Conservation (phyloP, 2,329 filamentous ascomycete species). For the Colletotrichum brevisporum region DNA sequence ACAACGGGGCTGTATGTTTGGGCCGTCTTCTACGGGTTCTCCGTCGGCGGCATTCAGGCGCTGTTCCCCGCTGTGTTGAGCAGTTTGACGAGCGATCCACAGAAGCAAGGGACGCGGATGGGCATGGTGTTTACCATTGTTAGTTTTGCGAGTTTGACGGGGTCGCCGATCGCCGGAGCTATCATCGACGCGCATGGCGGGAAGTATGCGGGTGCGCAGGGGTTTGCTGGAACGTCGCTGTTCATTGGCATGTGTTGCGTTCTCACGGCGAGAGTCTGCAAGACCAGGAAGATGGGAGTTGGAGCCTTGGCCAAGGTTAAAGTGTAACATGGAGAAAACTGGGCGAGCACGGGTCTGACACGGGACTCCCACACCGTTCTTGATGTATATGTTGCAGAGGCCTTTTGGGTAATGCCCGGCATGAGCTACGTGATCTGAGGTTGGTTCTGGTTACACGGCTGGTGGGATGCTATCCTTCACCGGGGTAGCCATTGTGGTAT, state of each 20-base stretch:
- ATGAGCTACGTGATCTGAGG: too few species aligned
- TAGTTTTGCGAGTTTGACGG: constrained; percentile 58
- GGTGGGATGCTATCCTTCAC: too few species aligned
- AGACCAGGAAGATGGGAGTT: constrained; percentile 31
- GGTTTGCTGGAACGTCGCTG: constrained; percentile 41
- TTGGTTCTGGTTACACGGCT: too few species aligned
- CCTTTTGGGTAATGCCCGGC: too few species aligned
- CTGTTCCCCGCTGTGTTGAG: constrained; percentile 55
- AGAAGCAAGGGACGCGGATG: constrained; percentile 58
- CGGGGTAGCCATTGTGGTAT: too few species aligned
- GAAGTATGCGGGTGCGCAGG: constrained; percentile 44
- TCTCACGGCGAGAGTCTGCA: constrained; percentile 35
- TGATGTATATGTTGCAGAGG: too few species aligned
- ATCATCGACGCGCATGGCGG: constrained; percentile 46
- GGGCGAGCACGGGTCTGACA: too few species aligned
- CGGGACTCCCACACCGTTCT: too few species aligned
- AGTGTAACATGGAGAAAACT: background rate
- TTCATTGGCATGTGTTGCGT: constrained; percentile 40
- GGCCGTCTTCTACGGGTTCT: constrained; percentile 48
- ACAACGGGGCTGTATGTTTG: constrained; percentile 47
- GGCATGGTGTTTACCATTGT: constrained; percentile 60
- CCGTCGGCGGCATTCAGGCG: constrained; percentile 47
- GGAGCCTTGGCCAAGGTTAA: constrained; percentile 22
- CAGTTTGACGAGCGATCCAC: constrained; percentile 55
- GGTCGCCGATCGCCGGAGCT: constrained; percentile 53